These are phyloP conservation scores for Aspergillus aculeatinus DNA, from an alignment of 2,329 filamentous ascomycete genomes.

Conservation along the genomic window DNA sequence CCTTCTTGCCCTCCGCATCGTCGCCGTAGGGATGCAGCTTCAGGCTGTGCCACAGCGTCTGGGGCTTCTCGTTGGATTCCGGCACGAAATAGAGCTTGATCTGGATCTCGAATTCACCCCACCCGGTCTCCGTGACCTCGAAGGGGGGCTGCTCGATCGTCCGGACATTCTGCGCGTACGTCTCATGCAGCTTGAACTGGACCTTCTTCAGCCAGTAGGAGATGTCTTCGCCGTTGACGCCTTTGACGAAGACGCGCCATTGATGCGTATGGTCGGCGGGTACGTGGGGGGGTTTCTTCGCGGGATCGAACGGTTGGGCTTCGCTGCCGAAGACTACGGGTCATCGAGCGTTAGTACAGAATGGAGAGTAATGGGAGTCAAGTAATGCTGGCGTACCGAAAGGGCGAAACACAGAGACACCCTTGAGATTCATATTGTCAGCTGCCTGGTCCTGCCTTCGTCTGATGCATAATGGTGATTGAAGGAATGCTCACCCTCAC, in stretches of 20 bases:
- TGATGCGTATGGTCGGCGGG: conserved; percentile 93
- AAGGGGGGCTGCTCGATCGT: conserved; percentile 82
- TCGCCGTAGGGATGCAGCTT: conserved; percentile 85
- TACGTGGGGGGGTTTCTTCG: conserved; percentile 70
- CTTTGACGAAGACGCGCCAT: conserved; percentile 92
- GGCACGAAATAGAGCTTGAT: conserved; percentile 91
- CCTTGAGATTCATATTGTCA: conserved; percentile 32
- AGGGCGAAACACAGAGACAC: conserved; percentile 48
- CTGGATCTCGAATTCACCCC: conserved; percentile 97
- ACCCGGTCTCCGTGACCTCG: conserved; percentile 86
- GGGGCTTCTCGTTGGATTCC: conserved; percentile 86
- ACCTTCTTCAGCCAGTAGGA: conserved; percentile 96
- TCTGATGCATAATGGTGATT: neutral
- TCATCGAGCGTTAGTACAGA: neutral
- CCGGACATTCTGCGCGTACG: conserved; percentile 85
- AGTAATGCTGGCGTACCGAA: conserved; percentile 37
- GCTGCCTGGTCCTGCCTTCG: conserved; percentile 3
- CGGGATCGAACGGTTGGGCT: conserved; percentile 73
- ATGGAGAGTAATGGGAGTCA: neutral
- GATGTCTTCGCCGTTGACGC: conserved; percentile 84
- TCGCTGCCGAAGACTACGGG: conserved; percentile 72
- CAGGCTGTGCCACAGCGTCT: conserved; percentile 91
- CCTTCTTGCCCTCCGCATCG: conserved; percentile 71
- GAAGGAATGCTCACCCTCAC: conserved; percentile 44
- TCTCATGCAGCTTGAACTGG: conserved; percentile 97